Percentiles rank a stretch among this genome's conserved stretches.
phyloP scores from a whole-genome alignment of 371 early-diverging fungal genomes.

The Mucor mucedo region DNA sequence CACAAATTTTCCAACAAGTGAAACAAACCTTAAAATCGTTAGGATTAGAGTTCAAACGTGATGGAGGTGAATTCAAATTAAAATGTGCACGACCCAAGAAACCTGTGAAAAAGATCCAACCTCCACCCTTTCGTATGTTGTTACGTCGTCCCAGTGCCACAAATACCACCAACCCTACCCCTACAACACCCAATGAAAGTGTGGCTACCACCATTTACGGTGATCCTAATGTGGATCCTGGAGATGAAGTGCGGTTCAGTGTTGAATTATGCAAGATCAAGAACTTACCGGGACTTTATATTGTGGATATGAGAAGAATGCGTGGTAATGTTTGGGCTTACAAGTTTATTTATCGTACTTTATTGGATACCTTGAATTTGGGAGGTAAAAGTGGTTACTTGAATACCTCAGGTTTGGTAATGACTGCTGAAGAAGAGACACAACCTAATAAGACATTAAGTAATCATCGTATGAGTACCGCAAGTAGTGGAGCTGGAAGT shows the following conservation, averaged over 20 bases:
- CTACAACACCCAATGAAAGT: neutral
- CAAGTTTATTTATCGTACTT: conserved; percentile 85
- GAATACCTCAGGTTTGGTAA: neutral
- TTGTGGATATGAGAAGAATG: conserved; percentile 89
- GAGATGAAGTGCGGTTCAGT: conserved; percentile 83
- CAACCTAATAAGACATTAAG: neutral
- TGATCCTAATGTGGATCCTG: conserved; percentile 83
- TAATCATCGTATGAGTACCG: conserved; percentile 18
- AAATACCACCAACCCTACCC: neutral
- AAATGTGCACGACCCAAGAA: conserved; percentile 68
- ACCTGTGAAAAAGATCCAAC: neutral
- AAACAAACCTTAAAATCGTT: conserved; percentile 65
- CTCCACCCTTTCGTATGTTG: conserved; percentile 33
- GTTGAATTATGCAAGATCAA: conserved; percentile 90
- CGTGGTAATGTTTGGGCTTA: conserved; percentile 94
- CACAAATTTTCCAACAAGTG: conserved; percentile 71
- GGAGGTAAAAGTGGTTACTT: conserved; percentile 56
- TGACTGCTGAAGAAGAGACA: neutral
- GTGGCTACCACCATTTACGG: conserved; percentile 75
- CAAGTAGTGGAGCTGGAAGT: conserved; percentile 22
- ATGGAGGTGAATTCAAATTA: conserved; percentile 73
- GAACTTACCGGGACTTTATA: conserved; percentile 86
- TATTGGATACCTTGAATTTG: conserved; percentile 64
- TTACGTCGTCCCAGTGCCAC: conserved; percentile 41
- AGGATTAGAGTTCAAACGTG: conserved; percentile 76